phyloP scores from a whole-genome alignment of 306 rosid species.

The Cicer pinnatifidum region DNA sequence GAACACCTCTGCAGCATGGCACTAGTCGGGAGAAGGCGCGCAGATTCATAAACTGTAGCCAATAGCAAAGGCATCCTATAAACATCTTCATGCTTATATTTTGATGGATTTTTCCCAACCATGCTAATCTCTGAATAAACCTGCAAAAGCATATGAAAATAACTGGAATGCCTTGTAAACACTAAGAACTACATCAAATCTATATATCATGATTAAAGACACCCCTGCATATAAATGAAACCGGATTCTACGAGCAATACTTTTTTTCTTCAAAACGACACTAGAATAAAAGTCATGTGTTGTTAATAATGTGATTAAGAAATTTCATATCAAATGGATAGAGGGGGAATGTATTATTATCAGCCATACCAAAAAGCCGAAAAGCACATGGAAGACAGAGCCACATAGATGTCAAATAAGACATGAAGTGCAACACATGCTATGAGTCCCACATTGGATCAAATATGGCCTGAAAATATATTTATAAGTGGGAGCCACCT shows the following conservation, averaged over 20 bases:
- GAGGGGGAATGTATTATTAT: neutral
- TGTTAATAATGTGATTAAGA: too few relatives aligned
- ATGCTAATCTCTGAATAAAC: constrained; percentile 63
- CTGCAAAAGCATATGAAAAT: constrained; percentile 54
- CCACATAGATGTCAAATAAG: constrained; percentile 2
- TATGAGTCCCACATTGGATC: neutral
- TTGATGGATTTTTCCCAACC: constrained; percentile 49
- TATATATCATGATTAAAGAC: neutral
- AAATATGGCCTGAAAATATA: too few relatives aligned
- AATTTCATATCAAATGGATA: neutral
- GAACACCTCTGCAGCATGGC: constrained; percentile 86
- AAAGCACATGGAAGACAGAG: neutral
- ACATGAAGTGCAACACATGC: neutral
- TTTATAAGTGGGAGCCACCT: too few relatives aligned
- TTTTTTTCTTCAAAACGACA: neutral
- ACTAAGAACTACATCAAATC: neutral
- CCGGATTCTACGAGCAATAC: neutral
- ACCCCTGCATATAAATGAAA: constrained; percentile 10
- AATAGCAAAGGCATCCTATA: constrained; percentile 68
- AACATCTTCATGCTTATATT: constrained; percentile 55
- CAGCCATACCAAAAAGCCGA: neutral
- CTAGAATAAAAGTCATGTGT: neutral
- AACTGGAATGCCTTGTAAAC: constrained; percentile 17
- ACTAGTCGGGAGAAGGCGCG: constrained; percentile 71
- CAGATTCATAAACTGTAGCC: constrained; percentile 80